Evolutionary conservation across 768 basidiomycete genomes (phyloP), one percentile per base, ranked within the genome.

Genomic region (Phylloporus sp.): DNA sequence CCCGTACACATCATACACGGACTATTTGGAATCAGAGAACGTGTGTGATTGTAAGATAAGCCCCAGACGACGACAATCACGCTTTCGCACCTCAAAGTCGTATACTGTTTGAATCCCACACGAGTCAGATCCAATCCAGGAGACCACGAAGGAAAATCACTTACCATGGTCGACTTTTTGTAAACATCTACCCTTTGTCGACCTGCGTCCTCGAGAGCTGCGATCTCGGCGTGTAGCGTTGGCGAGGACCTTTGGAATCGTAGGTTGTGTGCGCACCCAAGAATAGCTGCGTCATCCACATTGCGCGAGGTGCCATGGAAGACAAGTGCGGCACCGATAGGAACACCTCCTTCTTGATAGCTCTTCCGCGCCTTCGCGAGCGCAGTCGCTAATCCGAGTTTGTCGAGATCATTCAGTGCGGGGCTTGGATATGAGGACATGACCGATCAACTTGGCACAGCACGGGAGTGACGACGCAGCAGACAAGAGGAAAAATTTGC

Each of bases 1-100:
- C 83, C 84, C 1, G 78, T 74, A 59, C 85, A 86, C 85, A 85
- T 84, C 47, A 70, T 75, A 59, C 85, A 86, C 2, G 85, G 85
- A 39, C 80, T 80, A 23, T 15, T 34, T 23, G n/a, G 36, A 27
- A 26, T 13, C 28, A 32, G 28, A 24, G 20, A 10, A 20, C 20
- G 12, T 23, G 36, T 5, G 18, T 28, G 38, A 16, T 23, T 4
- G 15, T 2, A 11, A 8, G 11, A 34, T 16, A 41, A 24, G 36
- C 13, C 20, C 9, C 22, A 38, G 20, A 13, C 35, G n/a, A 22
- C 10, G 16, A 24, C 28, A 16, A 42, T 9, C 11, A 27, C 56
- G 10, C 43, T 50, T 54, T 59, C 31, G 11, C 38, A 69, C 71
- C 72, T 74, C 29, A 73, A 52, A 1, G 73, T 75, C 34, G 72